Percentiles rank a stretch among this genome's conserved stretches.
Conservation (phyloP, 148 eudicot genomes). For the Rhododendron molle region DNA sequence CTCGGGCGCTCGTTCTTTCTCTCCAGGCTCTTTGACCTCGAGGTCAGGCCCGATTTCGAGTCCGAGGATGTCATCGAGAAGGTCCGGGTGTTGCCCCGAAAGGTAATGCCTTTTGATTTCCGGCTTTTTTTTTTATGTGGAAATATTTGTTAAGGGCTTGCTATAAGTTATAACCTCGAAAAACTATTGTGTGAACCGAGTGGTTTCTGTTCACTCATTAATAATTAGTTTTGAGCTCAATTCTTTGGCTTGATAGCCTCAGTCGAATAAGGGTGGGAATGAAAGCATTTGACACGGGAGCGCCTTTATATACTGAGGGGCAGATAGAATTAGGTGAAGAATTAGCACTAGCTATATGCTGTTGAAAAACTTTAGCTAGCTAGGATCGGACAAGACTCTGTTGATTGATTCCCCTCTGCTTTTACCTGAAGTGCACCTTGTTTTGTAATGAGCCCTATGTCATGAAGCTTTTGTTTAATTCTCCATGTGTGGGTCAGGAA, state of each 20-base stretch:
- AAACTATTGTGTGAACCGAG: background rate
- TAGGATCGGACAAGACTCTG: background rate
- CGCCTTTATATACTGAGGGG: background rate
- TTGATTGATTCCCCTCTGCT: background rate
- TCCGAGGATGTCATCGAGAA: slow-evolving; percentile 57
- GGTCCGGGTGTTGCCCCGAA: slow-evolving; percentile 71
- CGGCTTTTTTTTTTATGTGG: background rate
- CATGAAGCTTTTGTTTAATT: background rate
- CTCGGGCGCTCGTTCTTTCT: slow-evolving; percentile 54
- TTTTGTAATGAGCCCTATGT: background rate
- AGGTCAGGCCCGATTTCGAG: slow-evolving; percentile 47
- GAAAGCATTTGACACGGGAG: background rate
- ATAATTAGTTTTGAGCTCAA: background rate
- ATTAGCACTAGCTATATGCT: background rate
- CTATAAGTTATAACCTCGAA: background rate
- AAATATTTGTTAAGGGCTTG: background rate
- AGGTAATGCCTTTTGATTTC: slow-evolving; percentile 28
- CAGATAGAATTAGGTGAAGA: background rate
- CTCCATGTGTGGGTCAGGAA: background rate
- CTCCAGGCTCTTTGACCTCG: slow-evolving; percentile 70
- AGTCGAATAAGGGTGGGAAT: background rate
- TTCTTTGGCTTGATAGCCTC: background rate
- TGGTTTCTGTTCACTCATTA: background rate
- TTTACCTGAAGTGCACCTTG: background rate
- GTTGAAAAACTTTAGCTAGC: background rate